Base-by-base conservation (phyloP, 148 eudicot species). In the Amaranthus hypochondriacus region DNA sequence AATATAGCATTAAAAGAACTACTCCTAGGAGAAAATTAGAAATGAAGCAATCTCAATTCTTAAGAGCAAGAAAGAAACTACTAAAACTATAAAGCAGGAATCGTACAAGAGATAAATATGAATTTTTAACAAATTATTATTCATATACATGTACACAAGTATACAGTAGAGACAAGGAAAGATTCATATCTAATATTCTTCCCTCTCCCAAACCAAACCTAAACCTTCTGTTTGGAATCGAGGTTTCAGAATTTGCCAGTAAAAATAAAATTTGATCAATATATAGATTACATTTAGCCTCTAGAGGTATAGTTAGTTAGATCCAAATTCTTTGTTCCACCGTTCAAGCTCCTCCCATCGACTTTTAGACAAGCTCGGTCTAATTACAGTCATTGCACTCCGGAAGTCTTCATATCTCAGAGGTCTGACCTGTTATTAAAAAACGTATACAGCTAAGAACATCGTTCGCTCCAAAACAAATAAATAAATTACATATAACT, bases 291-390 rank as follows among this genome's bases (percentile, higher is more conserved):
- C 39, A 28, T 28, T 28, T 28, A 28, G 39, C 39, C 39, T 28
- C 39, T 28, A 28, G 39, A 28, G 39, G 13, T 47, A 57, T 51
- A 76, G 60, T 83, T 83, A 91, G 82, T 80, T 87, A 49, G 97
- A 85, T 62, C 98, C 98, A 44, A 94, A 91, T 77, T 88, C 87
- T 50, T 77, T 75, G 71, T 94, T 94, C 98, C 98, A 94, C 70
- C 64, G 81, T 84, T 94, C 96, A 47, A 94, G 92, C 81, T 94
- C 98, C 81, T 88, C 89, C 97, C 97, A 95, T 78, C 90, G 88
- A 84, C 90, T 89, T 80, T 82, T 95, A 53, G 87, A 84, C 75
- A 92, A 69, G 83, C 98, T 95, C 10, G 98, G 98, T 82, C 96
- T 85, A 28, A 95, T 85, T 2, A 92, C 94, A 48, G 81, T 77